A percentile compares a stretch with the other conserved stretches of the same genome.
phyloP scores from a whole-genome alignment of 306 rosid species.

The Sicyos baderoa region DNA sequence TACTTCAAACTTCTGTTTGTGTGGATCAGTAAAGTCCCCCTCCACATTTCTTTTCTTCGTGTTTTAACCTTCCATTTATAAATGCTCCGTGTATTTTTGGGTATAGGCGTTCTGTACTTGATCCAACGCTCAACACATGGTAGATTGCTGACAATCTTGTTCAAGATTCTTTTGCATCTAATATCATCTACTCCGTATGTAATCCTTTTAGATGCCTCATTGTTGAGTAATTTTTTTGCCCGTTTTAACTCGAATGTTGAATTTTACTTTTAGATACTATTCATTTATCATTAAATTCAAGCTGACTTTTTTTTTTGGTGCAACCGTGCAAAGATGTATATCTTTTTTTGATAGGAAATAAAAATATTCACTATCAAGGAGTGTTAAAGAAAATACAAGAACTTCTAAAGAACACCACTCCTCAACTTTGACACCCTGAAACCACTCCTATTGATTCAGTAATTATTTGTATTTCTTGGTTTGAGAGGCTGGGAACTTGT shows the following conservation, averaged over 20 bases:
- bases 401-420: not conserved
- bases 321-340: slow-evolving; percentile 6
- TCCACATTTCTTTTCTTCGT: not conserved
- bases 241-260: slow-evolving; percentile 12
- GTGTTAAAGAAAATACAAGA: not conserved
- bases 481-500: not conserved
- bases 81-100: slow-evolving; percentile 7
- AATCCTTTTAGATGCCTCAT: slow-evolving; percentile 20
- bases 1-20: not conserved
- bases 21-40: not conserved
- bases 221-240: not conserved
- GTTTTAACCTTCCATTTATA: slow-evolving; percentile 5
- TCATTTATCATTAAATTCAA: not conserved
- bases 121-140: slow-evolving; percentile 57
- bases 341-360: not conserved
- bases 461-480: not conserved
- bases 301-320: not conserved
- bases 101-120: slow-evolving; percentile 65
- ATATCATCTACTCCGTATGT: slow-evolving; percentile 81
- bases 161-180: slow-evolving; percentile 77
- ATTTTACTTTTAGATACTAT: not conserved
- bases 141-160: slow-evolving; percentile 65
- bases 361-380: not conserved
- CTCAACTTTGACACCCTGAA: too few relatives aligned
- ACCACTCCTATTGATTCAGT: too few relatives aligned